These are phyloP conservation scores for Amanita jacksonii DNA, from an alignment of 768 basidiomycete species.

Conservation along the genomic window DNA sequence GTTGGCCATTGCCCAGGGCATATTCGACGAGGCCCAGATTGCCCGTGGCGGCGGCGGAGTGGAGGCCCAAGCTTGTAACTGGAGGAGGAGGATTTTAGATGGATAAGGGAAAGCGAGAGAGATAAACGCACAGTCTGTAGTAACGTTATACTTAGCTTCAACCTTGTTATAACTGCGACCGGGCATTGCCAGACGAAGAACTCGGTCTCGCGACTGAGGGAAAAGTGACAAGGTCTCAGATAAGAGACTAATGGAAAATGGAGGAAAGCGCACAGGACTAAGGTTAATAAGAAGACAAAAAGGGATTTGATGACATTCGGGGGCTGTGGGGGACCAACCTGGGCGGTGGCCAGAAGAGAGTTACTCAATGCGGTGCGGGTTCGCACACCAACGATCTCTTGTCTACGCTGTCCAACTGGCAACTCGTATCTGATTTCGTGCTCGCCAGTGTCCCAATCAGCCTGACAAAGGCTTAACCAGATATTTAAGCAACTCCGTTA, in stretches of 20 bases:
- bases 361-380: not conserved
- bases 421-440: too few species aligned
- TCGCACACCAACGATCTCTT: too few species aligned
- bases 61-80: slow-evolving; percentile 74
- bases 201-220: too few species aligned
- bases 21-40: slow-evolving; percentile 91
- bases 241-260: not conserved
- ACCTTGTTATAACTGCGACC: slow-evolving; percentile 39
- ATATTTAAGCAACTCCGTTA: too few species aligned
- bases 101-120: not conserved
- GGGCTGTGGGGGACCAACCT: slow-evolving; percentile 6
- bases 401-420: too few species aligned
- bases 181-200: slow-evolving; percentile 30
- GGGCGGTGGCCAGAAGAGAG: slow-evolving; percentile 5
- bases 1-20: slow-evolving; percentile 89
- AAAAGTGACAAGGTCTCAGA: not conserved
- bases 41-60: slow-evolving; percentile 72
- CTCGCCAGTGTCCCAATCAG: too few species aligned
- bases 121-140: slow-evolving; percentile 39
- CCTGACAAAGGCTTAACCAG: too few species aligned
- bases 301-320: slow-evolving; percentile 4
- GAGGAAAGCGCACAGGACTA: not conserved
- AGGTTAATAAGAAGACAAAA: not conserved
- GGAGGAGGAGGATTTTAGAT: slow-evolving; percentile 6
- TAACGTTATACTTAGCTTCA: slow-evolving; percentile 49